Conservation (phyloP, 148 eudicot genomes). For the Camellia japonica region DNA sequence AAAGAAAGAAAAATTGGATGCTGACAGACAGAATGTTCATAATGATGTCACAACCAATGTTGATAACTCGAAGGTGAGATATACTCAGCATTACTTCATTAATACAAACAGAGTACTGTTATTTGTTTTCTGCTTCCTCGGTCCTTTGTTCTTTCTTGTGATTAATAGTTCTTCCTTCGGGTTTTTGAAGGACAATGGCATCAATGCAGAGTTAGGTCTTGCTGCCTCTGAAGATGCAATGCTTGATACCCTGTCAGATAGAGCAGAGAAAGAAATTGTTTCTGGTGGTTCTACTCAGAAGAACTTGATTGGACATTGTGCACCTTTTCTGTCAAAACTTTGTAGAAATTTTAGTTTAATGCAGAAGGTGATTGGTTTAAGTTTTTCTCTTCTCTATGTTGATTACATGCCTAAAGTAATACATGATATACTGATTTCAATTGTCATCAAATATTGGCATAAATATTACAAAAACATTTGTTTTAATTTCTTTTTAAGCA, state of each 20-base stretch:
- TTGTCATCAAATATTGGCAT: not conserved
- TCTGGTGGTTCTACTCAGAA: conserved; percentile 61
- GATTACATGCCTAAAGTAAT: not conserved
- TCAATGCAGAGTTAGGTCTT: conserved; percentile 92
- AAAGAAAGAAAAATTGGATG: conserved; percentile 58
- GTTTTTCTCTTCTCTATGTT: not conserved
- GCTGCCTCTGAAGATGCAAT: conserved; percentile 94
- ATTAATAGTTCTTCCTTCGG: conserved; percentile 5
- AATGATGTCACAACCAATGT: conserved; percentile 22
- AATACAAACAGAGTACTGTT: not conserved
- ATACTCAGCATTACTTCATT: not conserved
- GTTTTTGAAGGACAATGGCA: conserved; percentile 61
- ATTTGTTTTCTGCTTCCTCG: not conserved
- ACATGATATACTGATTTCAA: not conserved
- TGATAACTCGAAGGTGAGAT: conserved; percentile 58
- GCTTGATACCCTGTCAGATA: conserved; percentile 75
- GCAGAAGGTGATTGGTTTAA: conserved; percentile 72
- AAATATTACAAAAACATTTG: not conserved
- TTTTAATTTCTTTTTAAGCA: not conserved
- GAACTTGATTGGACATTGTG: conserved; percentile 86
- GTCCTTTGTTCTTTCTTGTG: conserved; percentile 4
- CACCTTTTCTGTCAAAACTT: conserved; percentile 71
- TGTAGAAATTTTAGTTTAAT: conserved; percentile 87
- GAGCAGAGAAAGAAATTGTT: conserved; percentile 88
- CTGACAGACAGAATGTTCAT: conserved; percentile 38